A percentile compares a stretch with the other conserved stretches of the same genome.
Conservation (phyloP, 2,329 filamentous ascomycete species). For the Botryotinia convoluta region DNA sequence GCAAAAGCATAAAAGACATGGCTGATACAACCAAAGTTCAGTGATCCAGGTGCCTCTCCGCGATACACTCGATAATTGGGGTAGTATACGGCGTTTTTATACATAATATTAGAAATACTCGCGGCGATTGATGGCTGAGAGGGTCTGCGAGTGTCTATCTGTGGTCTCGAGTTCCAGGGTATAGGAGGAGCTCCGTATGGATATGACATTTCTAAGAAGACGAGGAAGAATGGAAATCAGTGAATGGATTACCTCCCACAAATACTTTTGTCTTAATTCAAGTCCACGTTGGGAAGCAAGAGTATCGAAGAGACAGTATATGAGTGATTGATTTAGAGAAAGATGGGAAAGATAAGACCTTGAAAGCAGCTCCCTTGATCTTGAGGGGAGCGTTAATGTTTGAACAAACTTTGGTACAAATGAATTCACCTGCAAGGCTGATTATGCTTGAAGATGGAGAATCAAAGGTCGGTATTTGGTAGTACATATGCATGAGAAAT, state of each 20-base stretch:
- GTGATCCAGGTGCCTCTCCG: slow-evolving; percentile 67
- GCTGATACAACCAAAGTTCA: slow-evolving; percentile 74
- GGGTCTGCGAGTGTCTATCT: slow-evolving; percentile 30
- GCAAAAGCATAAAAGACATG: slow-evolving; percentile 84
- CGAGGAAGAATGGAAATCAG: background rate
- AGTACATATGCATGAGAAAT: slow-evolving; percentile 17
- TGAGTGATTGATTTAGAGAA: background rate
- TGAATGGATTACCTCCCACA: background rate
- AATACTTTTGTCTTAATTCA: background rate
- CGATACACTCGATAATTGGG: slow-evolving; percentile 75
- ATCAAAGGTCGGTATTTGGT: background rate
- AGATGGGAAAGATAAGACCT: background rate
- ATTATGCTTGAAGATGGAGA: slow-evolving; percentile 6
- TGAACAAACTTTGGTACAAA: background rate
- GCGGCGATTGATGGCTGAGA: slow-evolving; percentile 36
- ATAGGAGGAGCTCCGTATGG: slow-evolving; percentile 32
- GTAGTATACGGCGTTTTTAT: slow-evolving; percentile 78
- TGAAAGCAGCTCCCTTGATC: background rate
- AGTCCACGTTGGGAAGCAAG: background rate
- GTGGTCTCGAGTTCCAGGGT: slow-evolving; percentile 32
- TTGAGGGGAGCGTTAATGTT: background rate
- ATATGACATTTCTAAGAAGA: slow-evolving; percentile 27
- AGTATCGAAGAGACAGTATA: background rate
- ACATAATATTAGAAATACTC: slow-evolving; percentile 48
- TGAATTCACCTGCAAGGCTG: slow-evolving; percentile 12